Base-by-base conservation (phyloP, 345 rosid species). In the Alliaria petiolata region DNA sequence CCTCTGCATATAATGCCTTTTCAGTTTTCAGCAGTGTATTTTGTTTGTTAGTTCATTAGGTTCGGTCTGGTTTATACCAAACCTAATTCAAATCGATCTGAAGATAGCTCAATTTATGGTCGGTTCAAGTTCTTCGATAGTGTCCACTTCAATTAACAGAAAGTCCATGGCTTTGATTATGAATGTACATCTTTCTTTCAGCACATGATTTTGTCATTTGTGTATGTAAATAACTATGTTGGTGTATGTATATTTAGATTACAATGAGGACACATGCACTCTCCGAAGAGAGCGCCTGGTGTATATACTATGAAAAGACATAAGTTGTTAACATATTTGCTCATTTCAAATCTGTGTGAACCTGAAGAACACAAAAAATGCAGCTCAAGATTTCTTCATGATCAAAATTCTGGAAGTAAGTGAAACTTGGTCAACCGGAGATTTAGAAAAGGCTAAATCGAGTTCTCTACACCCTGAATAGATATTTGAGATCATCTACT, bases 401-500 rank as follows among this genome's bases (percentile, higher is more conserved):
- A 66, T 69, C 77, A 84, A 78, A 66, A 47, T 69, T 69, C 52
- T 17, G n/a, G 38, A 22, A 76, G n/a, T n/a, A n/a, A 26, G 25
- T 15, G 40, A 17, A 51, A 45, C 76, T 50, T 58, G 54, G 46
- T 68, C 64, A 53, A 59, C 26, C 51, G 47, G 31, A 54, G 45
- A 43, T 43, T 25, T 25, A 35, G 15, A 62, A 19, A 3, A n/a
- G 11, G 40, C 71, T 60, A 8, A 14, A 45, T 63, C 87, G 84
- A 65, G 84, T 61, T 12, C 80, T 78, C 39, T 86, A 57, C 52
- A 77, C 91, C 93, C 6, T 44, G 61, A 83, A 79, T 35, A 82
- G 79, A 74, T 86, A 89, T 47, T 71, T 91, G 50, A 91, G 97
- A 81, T 95, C 99, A 53, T 89, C 93, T 60, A 83, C 91, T 0